phyloP scores from a whole-genome alignment of 2,329 filamentous ascomycete species.

The Scedosporium apiospermum region DNA sequence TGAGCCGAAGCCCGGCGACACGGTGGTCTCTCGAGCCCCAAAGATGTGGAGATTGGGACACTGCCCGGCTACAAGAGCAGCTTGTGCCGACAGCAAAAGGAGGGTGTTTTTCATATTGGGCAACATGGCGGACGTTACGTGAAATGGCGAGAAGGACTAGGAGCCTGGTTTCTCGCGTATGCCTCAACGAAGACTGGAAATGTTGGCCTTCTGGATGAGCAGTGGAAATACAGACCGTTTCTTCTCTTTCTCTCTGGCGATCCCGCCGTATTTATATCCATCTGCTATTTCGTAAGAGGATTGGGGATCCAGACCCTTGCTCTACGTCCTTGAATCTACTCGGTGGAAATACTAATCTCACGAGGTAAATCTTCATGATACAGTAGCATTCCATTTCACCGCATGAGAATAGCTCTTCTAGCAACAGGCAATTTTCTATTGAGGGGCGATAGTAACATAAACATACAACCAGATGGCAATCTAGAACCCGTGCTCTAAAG shows the following conservation, averaged over 20 bases:
- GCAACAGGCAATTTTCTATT: neutral
- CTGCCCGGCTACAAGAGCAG: neutral
- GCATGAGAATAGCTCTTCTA: neutral
- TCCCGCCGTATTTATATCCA: no score
- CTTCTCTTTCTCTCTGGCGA: no score
- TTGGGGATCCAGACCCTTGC: neutral
- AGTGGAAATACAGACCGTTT: neutral
- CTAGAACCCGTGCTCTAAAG: no score
- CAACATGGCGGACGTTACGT: neutral
- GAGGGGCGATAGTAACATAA: neutral
- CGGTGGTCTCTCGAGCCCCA: slow-evolving; percentile 38
- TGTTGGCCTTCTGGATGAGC: neutral
- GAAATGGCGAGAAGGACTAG: neutral
- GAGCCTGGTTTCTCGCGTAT: neutral
- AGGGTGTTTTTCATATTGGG: neutral
- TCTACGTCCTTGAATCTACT: no score
- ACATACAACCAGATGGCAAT: neutral
- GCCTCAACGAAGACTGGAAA: neutral
- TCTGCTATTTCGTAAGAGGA: neutral
- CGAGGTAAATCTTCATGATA: neutral
- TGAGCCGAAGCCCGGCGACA: slow-evolving; percentile 41
- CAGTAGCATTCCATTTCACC: neutral
- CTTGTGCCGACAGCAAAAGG: neutral
- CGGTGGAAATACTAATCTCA: neutral
- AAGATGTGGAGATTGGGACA: slow-evolving; percentile 35